phyloP scores from a whole-genome alignment of 805 yeast species.

The Candida koratica region DNA sequence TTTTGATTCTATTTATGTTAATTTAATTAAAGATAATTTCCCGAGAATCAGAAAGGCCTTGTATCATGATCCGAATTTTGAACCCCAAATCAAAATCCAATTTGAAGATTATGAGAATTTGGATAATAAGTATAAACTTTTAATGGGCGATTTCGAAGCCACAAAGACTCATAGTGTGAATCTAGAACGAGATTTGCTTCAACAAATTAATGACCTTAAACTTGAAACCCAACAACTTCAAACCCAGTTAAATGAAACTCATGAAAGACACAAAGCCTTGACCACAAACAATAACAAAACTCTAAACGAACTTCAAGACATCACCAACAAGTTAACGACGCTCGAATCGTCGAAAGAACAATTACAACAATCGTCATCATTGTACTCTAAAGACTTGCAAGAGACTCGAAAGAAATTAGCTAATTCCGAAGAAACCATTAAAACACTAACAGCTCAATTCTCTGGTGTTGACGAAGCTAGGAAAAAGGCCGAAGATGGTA shows the following conservation, averaged over 20 bases:
- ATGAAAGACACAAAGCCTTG: conserved; percentile 20
- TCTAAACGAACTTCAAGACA: conserved; percentile 8
- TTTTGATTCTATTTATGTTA: conserved; percentile 62
- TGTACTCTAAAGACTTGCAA: conserved; percentile 30
- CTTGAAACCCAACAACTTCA: conserved; percentile 14
- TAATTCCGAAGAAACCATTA: conserved; percentile 22
- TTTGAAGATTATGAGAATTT: conserved; percentile 54
- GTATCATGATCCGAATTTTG: conserved; percentile 67
- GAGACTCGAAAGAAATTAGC: conserved; percentile 25
- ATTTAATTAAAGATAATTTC: conserved; percentile 64
- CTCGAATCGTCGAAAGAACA: conserved; percentile 30
- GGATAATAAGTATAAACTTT: conserved; percentile 31
- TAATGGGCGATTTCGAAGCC: conserved; percentile 21
- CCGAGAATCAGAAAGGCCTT: conserved; percentile 64
- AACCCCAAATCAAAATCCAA: conserved; percentile 64
- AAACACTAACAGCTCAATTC: conserved; percentile 30
- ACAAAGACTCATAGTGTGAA: conserved; percentile 18
- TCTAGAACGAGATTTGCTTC: conserved; percentile 19
- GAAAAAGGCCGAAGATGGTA: conserved; percentile 75
- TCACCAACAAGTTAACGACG: conserved; percentile 17
- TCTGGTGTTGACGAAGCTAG: conserved; percentile 39
- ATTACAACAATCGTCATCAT: conserved; percentile 26
- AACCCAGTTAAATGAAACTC: conserved; percentile 19
- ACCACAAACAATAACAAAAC: conserved; percentile 20
- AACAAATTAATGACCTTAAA: conserved; percentile 18